Evolutionary conservation across 2,329 filamentous ascomycete species (phyloP), one percentile per base, ranked within the genome.

Genomic region (Boeremia exigua): DNA sequence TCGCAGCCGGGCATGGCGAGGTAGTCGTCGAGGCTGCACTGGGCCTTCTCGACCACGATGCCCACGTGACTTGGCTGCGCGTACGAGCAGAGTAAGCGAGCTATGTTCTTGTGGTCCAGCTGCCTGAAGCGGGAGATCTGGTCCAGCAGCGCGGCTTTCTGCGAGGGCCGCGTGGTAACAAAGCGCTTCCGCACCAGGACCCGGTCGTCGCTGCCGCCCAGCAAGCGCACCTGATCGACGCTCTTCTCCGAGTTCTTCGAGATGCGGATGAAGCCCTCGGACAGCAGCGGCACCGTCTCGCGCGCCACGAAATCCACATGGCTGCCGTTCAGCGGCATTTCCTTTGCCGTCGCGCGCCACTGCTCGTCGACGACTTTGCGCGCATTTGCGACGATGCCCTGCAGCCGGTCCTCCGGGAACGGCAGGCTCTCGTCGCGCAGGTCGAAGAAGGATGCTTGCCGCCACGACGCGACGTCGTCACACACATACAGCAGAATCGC

Each of bases 321-420:
- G 14, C 50, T 51, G 14, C 75, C 75, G 28, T 69, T 76, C 49
- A 73, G 54, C 1, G 72, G 67, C 28, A 78, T 60, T 44, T 78
- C 74, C 48, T 76, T 75, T 6, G 72, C 69, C 4, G 75, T 75
- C 19, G 74, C 75, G 29, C 73, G 71, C 75, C 75, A 78, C 46
- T 78, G 75, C 49, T 73, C 70, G 12, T 73, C 69, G n/a, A 77
- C 68, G 6, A 75, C 68, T 44, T 69, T 72, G n/a, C 65, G 68
- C 17, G 75, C 68, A 55, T 77, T 68, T 25, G 68, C 63, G 14
- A 75, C 75, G 33, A 78, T 77, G 5, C 73, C 71, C 36, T 73
- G 69, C 0, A 78, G 63, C 19, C 71, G 68, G 6, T 71, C 72
- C 49, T 77, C 75, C 1, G 68, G 59, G 37, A 75, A 77, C 1